A percentile compares a stretch with the other conserved stretches of the same genome.
Conservation (phyloP, 2,329 filamentous ascomycete genomes). For the Xylariaceae sp. region DNA sequence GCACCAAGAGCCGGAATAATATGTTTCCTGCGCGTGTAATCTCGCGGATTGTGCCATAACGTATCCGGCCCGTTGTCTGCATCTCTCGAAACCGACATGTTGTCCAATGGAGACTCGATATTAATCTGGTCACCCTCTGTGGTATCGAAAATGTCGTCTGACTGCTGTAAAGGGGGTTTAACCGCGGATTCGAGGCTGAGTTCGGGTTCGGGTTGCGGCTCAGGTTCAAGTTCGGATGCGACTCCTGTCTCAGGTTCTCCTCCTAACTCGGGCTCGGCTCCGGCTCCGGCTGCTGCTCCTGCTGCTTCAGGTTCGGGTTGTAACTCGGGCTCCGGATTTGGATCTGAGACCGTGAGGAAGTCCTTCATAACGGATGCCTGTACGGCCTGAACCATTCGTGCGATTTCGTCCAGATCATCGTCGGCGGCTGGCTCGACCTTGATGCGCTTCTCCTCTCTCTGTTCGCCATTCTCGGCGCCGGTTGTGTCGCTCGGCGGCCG, state of each 20-base stretch:
- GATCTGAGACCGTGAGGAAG: constrained; percentile 17
- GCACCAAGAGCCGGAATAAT: constrained; percentile 32
- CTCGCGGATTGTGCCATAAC: constrained; percentile 31
- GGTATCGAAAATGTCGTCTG: constrained; percentile 17
- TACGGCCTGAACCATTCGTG: constrained; percentile 30
- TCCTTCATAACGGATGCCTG: constrained; percentile 30
- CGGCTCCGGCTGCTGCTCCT: background rate
- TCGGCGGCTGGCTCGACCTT: constrained; percentile 25
- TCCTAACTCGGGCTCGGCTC: constrained; percentile 6
- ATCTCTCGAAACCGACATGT: constrained; percentile 20
- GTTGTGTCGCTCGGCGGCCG: constrained; percentile 24
- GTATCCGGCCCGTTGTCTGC: constrained; percentile 25
- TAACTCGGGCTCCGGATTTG: constrained; percentile 3
- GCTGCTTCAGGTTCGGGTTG: background rate
- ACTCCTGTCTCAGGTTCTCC: background rate
- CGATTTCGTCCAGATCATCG: constrained; percentile 23
- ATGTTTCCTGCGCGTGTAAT: constrained; percentile 33
- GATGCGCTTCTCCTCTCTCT: constrained; percentile 29
- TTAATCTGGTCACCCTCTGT: constrained; percentile 22
- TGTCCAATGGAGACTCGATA: constrained; percentile 19
- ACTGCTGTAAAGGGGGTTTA: background rate
- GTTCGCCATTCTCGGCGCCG: constrained; percentile 9
- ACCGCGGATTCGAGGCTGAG: background rate
- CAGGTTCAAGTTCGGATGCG: background rate
- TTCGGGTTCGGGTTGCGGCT: background rate